These are phyloP conservation scores for Leucaena leucocephala DNA, from an alignment of 306 rosid genomes.

Conservation along the genomic window DNA sequence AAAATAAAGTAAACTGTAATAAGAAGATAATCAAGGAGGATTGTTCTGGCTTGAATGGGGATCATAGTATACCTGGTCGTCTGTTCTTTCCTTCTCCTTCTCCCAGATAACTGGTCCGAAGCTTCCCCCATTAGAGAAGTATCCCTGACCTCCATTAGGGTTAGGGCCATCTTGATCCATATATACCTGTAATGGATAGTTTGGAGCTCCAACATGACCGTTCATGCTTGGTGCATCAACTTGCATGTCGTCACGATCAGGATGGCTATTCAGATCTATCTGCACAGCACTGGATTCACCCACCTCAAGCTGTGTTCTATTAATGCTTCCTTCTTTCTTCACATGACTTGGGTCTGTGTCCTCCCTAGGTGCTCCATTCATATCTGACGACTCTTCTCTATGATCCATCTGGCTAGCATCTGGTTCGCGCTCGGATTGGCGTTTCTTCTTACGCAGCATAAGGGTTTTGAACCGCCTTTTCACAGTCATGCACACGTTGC, in stretches of 20 bases:
- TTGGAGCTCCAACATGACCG: slow-evolving; percentile 46
- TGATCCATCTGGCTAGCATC: slow-evolving; percentile 48
- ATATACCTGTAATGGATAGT: slow-evolving; percentile 36
- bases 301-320: slow-evolving; percentile 45
- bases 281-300: slow-evolving; percentile 59
- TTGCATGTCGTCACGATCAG: slow-evolving; percentile 64
- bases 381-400: slow-evolving; percentile 42
- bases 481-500: slow-evolving; percentile 91
- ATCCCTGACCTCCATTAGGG: slow-evolving; percentile 45
- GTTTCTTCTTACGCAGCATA: slow-evolving; percentile 85
- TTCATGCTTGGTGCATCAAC: slow-evolving; percentile 48
- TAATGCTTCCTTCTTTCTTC: slow-evolving; percentile 47
- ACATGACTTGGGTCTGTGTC: slow-evolving; percentile 23
- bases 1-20: not conserved
- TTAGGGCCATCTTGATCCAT: slow-evolving; percentile 43
- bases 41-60: slow-evolving; percentile 51
- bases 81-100: slow-evolving; percentile 45
- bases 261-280: slow-evolving; percentile 81
- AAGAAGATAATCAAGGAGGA: slow-evolving; percentile 31
- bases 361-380: slow-evolving; percentile 46
- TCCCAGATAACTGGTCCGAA: slow-evolving; percentile 49
- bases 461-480: slow-evolving; percentile 95
- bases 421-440: slow-evolving; percentile 68
- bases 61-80: slow-evolving; percentile 34
- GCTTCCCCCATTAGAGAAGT: slow-evolving; percentile 47